Evolutionary conservation across 805 yeast genomes (phyloP).

Genomic region (Lachancea thermotolerans): DNA sequence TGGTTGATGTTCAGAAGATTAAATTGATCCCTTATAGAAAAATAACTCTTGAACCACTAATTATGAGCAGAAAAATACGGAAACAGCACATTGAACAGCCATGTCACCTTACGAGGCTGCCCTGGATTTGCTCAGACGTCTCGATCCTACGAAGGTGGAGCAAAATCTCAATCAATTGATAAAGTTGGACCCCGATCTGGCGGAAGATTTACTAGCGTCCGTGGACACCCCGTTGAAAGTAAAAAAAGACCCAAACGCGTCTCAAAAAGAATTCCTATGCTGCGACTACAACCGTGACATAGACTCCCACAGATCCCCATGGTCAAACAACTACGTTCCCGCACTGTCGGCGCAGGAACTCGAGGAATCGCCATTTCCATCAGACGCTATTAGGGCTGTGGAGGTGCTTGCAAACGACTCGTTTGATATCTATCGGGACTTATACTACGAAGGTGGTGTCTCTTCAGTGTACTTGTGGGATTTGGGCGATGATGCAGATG

Average conservation of each 20-base stretch:
- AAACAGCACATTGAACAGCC: neutral
- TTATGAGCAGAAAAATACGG: no score
- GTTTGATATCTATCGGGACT: constrained; percentile 85
- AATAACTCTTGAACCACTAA: no score
- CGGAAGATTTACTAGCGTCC: constrained; percentile 79
- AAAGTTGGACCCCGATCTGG: constrained; percentile 53
- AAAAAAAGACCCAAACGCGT: constrained; percentile 31
- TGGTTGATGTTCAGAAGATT: no score
- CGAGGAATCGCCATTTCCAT: constrained; percentile 71
- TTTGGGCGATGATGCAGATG: constrained; percentile 41
- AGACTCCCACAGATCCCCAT: constrained; percentile 87
- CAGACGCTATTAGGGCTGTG: constrained; percentile 55
- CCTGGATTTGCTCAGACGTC: constrained; percentile 65
- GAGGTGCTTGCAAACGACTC: constrained; percentile 84
- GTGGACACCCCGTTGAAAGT: constrained; percentile 73
- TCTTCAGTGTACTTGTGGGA: constrained; percentile 93
- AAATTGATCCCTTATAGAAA: no score
- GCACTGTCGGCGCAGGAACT: constrained; percentile 39
- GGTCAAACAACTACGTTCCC: constrained; percentile 62
- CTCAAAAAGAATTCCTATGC: constrained; percentile 56
- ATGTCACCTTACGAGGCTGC: constrained; percentile 55
- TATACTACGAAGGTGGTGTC: constrained; percentile 92
- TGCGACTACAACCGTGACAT: constrained; percentile 96
- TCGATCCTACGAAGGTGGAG: constrained; percentile 58
- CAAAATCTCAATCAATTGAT: constrained; percentile 40